These are phyloP conservation scores for Delonix regia DNA, from an alignment of 306 rosid species.

Conservation along the genomic window DNA sequence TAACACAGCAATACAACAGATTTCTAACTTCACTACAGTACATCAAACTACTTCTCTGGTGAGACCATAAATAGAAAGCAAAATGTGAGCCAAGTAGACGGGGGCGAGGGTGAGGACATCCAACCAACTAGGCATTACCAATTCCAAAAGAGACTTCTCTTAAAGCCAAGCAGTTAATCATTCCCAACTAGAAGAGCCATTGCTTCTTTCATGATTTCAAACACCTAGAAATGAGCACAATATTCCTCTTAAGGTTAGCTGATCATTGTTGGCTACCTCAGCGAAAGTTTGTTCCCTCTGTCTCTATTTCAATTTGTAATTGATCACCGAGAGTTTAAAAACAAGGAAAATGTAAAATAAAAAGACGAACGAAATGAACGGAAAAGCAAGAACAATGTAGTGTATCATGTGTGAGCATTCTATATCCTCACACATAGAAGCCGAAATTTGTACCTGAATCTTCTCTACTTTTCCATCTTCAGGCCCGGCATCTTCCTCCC, in stretches of 20 bases:
- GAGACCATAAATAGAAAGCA: too few species aligned
- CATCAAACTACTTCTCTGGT: too few species aligned
- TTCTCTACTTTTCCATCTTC: constrained; percentile 19
- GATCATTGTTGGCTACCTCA: neutral
- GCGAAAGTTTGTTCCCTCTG: constrained; percentile 6
- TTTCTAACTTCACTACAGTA: too few species aligned
- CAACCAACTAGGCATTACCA: too few species aligned
- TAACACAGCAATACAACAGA: too few species aligned
- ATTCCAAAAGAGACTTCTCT: too few species aligned
- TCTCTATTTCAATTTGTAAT: constrained; percentile 9
- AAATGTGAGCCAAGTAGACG: too few species aligned
- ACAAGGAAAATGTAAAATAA: neutral
- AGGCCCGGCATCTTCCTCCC: neutral
- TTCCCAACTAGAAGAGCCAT: too few species aligned
- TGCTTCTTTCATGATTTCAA: neutral
- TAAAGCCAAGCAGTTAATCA: too few species aligned
- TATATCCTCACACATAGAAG: neutral
- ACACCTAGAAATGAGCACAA: neutral
- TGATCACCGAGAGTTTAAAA: neutral
- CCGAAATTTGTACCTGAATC: constrained; percentile 43
- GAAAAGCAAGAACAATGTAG: neutral
- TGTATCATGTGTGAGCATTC: constrained; percentile 17
- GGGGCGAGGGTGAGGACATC: too few species aligned
- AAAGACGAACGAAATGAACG: neutral
- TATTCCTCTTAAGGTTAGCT: constrained; percentile 5